A percentile compares a stretch with the other conserved stretches of the same genome.
phyloP scores from a whole-genome alignment of 768 basidiomycete genomes.

The Termitomyces sp. region DNA sequence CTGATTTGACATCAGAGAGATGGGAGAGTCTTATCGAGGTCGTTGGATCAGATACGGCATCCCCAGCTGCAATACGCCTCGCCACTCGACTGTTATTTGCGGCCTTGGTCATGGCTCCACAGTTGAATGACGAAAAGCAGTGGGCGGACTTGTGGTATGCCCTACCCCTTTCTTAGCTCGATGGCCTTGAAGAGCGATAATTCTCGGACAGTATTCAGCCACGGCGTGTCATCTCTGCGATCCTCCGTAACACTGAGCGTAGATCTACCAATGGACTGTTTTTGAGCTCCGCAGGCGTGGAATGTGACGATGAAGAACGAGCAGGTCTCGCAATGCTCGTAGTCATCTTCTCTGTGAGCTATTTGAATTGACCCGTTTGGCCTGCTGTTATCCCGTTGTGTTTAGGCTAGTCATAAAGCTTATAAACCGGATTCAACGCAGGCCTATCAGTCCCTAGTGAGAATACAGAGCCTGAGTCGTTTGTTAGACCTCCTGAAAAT shows the following conservation, averaged over 20 bases:
- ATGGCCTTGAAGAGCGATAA: background rate
- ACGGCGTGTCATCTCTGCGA: slow-evolving; percentile 12
- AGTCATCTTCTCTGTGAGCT: slow-evolving; percentile 35
- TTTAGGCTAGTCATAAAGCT: slow-evolving; percentile 20
- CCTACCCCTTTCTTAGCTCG: background rate
- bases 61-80: slow-evolving; percentile 58
- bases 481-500: slow-evolving; percentile 40
- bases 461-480: slow-evolving; percentile 41
- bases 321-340: slow-evolving; percentile 35
- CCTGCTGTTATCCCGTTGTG: background rate
- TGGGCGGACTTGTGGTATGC: slow-evolving; percentile 18
- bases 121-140: slow-evolving; percentile 23
- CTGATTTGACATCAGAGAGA: slow-evolving; percentile 32
- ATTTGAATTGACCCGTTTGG: background rate
- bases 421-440: background rate
- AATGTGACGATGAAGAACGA: slow-evolving; percentile 22
- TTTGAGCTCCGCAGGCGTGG: background rate
- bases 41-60: slow-evolving; percentile 44
- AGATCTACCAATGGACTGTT: slow-evolving; percentile 11
- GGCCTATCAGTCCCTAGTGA: slow-evolving; percentile 22
- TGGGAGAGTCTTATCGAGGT: slow-evolving; percentile 45
- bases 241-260: slow-evolving; percentile 16
- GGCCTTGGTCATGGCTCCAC: slow-evolving; percentile 46
- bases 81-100: slow-evolving; percentile 52
- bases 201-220: slow-evolving; percentile 9